Base-by-base conservation (phyloP, 768 basidiomycete species). In the Tremella yokohamensis region DNA sequence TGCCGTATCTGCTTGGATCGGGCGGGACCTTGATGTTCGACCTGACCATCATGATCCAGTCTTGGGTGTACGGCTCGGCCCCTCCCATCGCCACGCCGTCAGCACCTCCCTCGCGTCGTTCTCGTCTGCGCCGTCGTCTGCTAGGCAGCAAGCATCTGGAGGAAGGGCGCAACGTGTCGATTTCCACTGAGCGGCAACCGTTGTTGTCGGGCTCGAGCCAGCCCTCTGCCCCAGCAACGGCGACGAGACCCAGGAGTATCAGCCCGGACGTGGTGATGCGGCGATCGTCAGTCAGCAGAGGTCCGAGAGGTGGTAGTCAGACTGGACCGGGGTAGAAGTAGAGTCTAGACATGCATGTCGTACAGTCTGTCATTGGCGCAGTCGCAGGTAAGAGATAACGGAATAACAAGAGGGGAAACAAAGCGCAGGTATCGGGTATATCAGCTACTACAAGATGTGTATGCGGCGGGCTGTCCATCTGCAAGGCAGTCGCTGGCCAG, bases 11-110 rank as follows among this genome's bases (percentile, higher is more conserved):
- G 0, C 79, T 98, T 1, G 94, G 94, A 34, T 91, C 89, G 57
- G 92, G 84, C 40, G 96, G 96, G 1, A 97, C 94, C 0, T 83
- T 98, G 16, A 77, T 90, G 64, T 98, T 97, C 74, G 96, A 99
- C 74, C 78, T 97, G 29, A 87, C 87, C 4, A 97, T 99, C 70
- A 85, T 98, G 54, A 75, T 82, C 9, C 96, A 99, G 77, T 86
- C 86, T 19, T 82, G 87, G 66, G 78, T 92, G 19, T 98, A 98
- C 76, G 73, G 75, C 18, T 73, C 71, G 1, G 53, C 72, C 1
- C 69, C 69, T 15, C 73, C 75, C 3, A 52, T 66, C 42, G 45
- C 60, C 8, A 64, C 58, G 34, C 58, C 49, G 1, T 9, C 55
- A 19, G 44, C 58, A 25, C 49, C 50, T 40, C 40, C 51, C 6